phyloP scores from a whole-genome alignment of 2,329 filamentous ascomycete species.

The Botrytis deweyae region DNA sequence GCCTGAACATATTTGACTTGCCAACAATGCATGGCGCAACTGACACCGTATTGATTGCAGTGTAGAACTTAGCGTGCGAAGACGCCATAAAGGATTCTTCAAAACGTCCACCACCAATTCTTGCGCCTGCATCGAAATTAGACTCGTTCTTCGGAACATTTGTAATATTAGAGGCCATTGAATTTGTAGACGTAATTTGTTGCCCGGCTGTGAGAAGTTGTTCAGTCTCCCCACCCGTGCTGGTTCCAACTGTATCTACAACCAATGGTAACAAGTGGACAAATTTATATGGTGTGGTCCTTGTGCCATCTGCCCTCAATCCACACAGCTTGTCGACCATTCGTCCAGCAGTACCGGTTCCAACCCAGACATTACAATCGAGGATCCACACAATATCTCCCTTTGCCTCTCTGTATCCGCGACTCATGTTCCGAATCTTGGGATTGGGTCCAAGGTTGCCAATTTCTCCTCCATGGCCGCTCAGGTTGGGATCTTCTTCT shows the following conservation, averaged over 20 bases:
- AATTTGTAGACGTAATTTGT: constrained; percentile 37
- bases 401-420: constrained; percentile 84
- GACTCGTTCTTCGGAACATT: constrained; percentile 32
- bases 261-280: constrained; percentile 91
- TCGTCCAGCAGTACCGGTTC: constrained; percentile 71
- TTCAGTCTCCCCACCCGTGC: constrained; percentile 31
- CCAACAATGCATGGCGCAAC: constrained; percentile 92
- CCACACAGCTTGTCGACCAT: constrained; percentile 90
- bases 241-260: constrained; percentile 64
- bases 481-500: constrained; percentile 72
- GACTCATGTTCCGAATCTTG: constrained; percentile 97
- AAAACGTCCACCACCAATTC: constrained; percentile 71
- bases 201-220: constrained; percentile 28
- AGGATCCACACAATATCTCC: constrained; percentile 91
- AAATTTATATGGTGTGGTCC: constrained; percentile 72
- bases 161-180: constrained; percentile 38
- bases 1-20: constrained; percentile 98
- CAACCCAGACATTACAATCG: constrained; percentile 96
- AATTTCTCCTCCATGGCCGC: constrained; percentile 50
- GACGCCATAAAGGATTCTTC: constrained; percentile 96
- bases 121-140: constrained; percentile 31
- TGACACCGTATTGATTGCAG: constrained; percentile 89
- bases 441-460: constrained; percentile 84
- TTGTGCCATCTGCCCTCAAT: constrained; percentile 51
- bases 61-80: constrained; percentile 95